A percentile compares a stretch with the other conserved stretches of the same genome.
Conservation (phyloP, 2,329 filamentous ascomycete genomes). For the Microdochium paspali region DNA sequence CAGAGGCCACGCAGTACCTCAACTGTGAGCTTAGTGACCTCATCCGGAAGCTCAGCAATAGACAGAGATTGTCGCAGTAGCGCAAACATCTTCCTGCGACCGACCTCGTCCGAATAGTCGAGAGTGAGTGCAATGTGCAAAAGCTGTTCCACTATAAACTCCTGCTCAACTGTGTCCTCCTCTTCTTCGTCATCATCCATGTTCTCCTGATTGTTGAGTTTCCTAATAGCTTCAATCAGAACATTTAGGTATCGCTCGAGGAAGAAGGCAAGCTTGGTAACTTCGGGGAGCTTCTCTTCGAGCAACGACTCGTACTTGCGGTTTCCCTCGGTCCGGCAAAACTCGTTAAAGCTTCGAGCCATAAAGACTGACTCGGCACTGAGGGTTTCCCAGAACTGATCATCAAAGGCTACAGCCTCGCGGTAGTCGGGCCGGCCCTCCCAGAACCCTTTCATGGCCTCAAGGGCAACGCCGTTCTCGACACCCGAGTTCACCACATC, state of each 20-base stretch:
- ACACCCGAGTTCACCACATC: constrained; percentile 85
- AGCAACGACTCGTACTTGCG: constrained; percentile 66
- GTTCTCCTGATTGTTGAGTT: constrained; percentile 41
- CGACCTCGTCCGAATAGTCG: constrained; percentile 96
- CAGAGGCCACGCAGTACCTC: constrained; percentile 78
- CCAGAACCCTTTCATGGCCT: constrained; percentile 97
- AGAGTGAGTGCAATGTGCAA: constrained; percentile 85
- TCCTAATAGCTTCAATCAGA: constrained; percentile 54
- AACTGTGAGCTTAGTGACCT: constrained; percentile 80
- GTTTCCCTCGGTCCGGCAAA: constrained; percentile 67
- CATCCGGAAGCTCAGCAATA: constrained; percentile 80
- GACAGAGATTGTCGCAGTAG: constrained; percentile 79
- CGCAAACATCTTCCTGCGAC: constrained; percentile 90
- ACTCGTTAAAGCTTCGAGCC: constrained; percentile 87
- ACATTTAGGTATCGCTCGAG: constrained; percentile 70
- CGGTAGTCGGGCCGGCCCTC: constrained; percentile 78
- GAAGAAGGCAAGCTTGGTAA: constrained; percentile 82
- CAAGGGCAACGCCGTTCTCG: constrained; percentile 81
- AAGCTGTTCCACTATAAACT: constrained; percentile 93
- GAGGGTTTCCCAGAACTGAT: constrained; percentile 71
- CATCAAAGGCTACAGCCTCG: constrained; percentile 61
- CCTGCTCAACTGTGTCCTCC: constrained; percentile 78
- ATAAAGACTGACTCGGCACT: constrained; percentile 84
- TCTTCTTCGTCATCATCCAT: constrained; percentile 58
- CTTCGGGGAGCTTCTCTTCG: constrained; percentile 92